Conservation (phyloP, 352 stramenopile genomes). For the Pythium dissimile region DNA sequence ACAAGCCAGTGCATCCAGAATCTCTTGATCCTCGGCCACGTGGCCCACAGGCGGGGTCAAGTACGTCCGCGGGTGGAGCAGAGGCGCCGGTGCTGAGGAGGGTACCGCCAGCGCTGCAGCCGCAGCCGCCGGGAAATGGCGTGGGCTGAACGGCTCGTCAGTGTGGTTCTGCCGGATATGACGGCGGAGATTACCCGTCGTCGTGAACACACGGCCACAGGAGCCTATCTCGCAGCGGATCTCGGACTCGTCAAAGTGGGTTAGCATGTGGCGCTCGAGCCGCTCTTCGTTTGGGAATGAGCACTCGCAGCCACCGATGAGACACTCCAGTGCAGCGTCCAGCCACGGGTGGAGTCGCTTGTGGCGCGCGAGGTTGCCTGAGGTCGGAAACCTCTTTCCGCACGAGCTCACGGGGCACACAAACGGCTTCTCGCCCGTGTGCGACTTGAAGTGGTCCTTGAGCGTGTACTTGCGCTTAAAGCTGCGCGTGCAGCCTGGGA, state of each 20-base stretch:
- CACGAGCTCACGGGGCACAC: conserved; percentile 31
- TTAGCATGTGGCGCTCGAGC: conserved; percentile 20
- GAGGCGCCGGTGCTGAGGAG: too few relatives aligned
- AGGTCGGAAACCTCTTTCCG: conserved; percentile 66
- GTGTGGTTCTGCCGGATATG: conserved; percentile 49
- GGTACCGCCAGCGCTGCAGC: too few relatives aligned
- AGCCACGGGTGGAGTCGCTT: conserved; percentile 40
- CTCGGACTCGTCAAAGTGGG: conserved; percentile 15
- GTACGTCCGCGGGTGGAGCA: too few relatives aligned
- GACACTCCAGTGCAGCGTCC: conserved; percentile 10
- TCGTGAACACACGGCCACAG: conserved; percentile 9
- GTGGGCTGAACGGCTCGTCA: not conserved
- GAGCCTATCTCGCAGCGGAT: conserved; percentile 27
- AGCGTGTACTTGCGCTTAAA: conserved; percentile 74
- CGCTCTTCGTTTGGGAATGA: conserved; percentile 12
- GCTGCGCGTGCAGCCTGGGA: conserved; percentile 36
- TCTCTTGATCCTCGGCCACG: not conserved
- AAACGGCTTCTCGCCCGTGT: conserved; percentile 68
- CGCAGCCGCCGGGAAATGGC: too few relatives aligned
- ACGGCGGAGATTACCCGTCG: conserved; percentile 28
- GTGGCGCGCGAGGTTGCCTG: conserved; percentile 60
- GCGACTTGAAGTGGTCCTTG: conserved; percentile 73
- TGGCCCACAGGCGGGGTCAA: not conserved
- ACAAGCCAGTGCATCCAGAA: conserved; percentile 1
- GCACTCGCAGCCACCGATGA: conserved; percentile 12